Percentiles rank a stretch among this genome's conserved stretches.
These are phyloP conservation scores for Xerocomellus chrysenteron DNA, from an alignment of 768 basidiomycete genomes.

Conservation along the genomic window DNA sequence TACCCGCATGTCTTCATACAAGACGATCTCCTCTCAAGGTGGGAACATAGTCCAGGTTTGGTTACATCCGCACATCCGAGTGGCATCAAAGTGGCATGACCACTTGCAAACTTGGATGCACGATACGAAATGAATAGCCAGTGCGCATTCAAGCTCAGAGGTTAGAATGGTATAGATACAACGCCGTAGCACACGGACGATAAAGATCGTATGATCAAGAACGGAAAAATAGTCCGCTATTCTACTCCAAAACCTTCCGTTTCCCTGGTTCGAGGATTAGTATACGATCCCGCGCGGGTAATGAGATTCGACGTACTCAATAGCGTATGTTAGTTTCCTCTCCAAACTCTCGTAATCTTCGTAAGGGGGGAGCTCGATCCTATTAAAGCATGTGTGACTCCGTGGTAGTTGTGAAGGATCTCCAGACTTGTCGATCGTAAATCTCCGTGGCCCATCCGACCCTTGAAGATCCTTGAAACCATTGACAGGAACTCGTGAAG, in stretches of 20 bases:
- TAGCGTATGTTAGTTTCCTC: slow-evolving; percentile 79
- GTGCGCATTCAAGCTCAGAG: neutral
- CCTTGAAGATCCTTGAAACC: slow-evolving; percentile 96
- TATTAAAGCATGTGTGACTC: slow-evolving; percentile 93
- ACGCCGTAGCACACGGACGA: neutral
- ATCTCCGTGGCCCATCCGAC: slow-evolving; percentile 86
- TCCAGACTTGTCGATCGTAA: slow-evolving; percentile 94
- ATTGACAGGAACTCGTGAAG: slow-evolving; percentile 84
- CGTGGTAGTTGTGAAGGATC: slow-evolving; percentile 86
- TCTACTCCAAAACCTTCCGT: slow-evolving; percentile 76
- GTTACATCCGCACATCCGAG: no score
- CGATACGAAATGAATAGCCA: neutral
- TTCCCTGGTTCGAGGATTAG: slow-evolving; percentile 46
- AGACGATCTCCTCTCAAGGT: neutral
- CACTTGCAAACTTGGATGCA: neutral
- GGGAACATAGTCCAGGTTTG: neutral
- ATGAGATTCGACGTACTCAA: slow-evolving; percentile 55
- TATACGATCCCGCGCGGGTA: neutral
- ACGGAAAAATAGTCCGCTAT: slow-evolving; percentile 25
- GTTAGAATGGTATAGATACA: slow-evolving; percentile 18
- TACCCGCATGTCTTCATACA: slow-evolving; percentile 42
- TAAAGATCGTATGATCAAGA: slow-evolving; percentile 7
- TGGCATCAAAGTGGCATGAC: no score
- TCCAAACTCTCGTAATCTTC: slow-evolving; percentile 85
- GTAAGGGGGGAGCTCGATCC: slow-evolving; percentile 86